These are phyloP conservation scores for Venustampulla echinocandica DNA, from an alignment of 495 filamentous ascomycete genomes.

Conservation along the genomic window DNA sequence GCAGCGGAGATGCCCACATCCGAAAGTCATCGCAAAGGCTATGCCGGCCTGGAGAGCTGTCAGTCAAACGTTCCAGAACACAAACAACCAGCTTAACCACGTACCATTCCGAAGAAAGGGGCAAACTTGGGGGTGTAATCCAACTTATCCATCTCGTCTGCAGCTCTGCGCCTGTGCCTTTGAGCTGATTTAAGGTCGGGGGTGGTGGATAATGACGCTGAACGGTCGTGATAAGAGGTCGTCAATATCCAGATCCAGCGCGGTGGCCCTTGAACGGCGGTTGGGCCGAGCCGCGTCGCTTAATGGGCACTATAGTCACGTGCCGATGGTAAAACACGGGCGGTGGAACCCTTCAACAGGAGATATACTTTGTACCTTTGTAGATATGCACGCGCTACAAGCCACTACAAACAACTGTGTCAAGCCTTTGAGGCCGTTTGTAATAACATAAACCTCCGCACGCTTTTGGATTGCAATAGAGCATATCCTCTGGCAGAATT, in stretches of 20 bases:
- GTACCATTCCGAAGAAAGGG: constrained; percentile 96
- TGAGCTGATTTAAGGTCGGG: neutral
- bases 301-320: too few species aligned
- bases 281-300: too few species aligned
- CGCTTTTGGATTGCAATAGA: too few species aligned
- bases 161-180: constrained; percentile 5
- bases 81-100: constrained; percentile 23
- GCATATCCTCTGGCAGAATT: too few species aligned
- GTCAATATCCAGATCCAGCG: constrained; percentile 4
- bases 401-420: too few species aligned
- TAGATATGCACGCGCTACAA: too few species aligned
- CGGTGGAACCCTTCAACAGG: too few species aligned
- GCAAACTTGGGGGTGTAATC: constrained; percentile 74
- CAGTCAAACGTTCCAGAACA: constrained; percentile 14
- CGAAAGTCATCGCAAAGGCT: constrained; percentile 89
- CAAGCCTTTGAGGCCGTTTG: too few species aligned
- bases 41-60: constrained; percentile 65
- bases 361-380: too few species aligned
- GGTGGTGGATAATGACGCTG: neutral
- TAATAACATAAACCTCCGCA: too few species aligned
- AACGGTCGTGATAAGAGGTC: constrained; percentile 9
- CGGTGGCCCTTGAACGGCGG: too few species aligned
- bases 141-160: constrained; percentile 12
- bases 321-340: too few species aligned
- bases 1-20: constrained; percentile 52